Percentiles rank a stretch among this genome's conserved stretches.
These are phyloP conservation scores for Cephalotrichum gorgonifer DNA, from an alignment of 2,329 filamentous ascomycete genomes.

Conservation along the genomic window DNA sequence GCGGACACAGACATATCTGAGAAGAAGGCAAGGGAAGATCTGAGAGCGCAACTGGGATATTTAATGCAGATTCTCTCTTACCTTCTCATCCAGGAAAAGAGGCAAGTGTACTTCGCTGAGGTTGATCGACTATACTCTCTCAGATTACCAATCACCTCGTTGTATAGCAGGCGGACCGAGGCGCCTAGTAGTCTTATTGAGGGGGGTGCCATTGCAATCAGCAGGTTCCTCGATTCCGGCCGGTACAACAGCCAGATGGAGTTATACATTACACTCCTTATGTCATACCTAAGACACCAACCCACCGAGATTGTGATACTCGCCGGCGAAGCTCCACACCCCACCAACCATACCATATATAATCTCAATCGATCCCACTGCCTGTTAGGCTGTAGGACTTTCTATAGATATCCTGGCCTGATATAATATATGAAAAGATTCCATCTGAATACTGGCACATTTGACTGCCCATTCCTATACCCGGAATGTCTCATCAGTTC, in stretches of 20 bases:
- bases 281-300: not conserved
- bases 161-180: not conserved
- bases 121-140: not conserved
- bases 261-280: not conserved
- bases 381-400: not conserved
- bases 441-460: not conserved
- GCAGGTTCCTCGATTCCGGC: not conserved
- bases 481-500: not conserved
- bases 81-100: not conserved
- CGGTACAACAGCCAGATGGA: not conserved
- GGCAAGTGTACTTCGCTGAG: not conserved
- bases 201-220: not conserved
- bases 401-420: not conserved
- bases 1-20: not conserved
- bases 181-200: not conserved
- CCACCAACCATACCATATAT: not conserved
- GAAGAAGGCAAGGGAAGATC: not conserved
- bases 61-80: not conserved
- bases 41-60: not conserved
- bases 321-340: not conserved
- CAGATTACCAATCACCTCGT: not conserved
- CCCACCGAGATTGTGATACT: not conserved
- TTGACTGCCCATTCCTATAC: not conserved
- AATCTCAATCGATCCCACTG: not conserved
- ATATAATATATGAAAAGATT: not conserved